phyloP scores from a whole-genome alignment of 805 yeast species.

The Candida oleophila region DNA sequence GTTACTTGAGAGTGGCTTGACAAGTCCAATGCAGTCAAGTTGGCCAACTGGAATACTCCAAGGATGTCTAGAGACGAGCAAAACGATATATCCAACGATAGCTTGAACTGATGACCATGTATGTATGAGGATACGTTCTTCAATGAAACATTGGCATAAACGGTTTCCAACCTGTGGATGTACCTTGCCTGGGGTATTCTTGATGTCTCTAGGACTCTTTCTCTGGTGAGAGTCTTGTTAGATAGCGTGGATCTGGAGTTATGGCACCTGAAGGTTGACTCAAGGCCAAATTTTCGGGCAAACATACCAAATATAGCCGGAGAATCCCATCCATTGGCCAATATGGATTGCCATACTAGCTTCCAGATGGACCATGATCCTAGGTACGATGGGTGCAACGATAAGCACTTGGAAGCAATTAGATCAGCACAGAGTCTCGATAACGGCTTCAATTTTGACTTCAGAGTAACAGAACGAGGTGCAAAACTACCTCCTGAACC shows the following conservation, averaged over 20 bases:
- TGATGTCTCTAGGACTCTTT: not conserved
- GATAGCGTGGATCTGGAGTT: not conserved
- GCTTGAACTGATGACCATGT: conserved; percentile 2
- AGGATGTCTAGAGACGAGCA: not conserved
- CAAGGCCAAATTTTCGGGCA: conserved; percentile 18
- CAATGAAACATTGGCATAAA: conserved; percentile 29
- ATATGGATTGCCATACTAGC: conserved; percentile 31
- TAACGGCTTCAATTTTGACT: not conserved
- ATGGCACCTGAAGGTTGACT: conserved; percentile 26
- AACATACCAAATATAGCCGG: conserved; percentile 28
- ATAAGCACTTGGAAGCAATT: conserved; percentile 27
- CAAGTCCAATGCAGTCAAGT: conserved; percentile 19
- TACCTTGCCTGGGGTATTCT: not conserved
- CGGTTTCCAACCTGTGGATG: conserved; percentile 34
- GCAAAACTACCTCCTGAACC: not conserved
- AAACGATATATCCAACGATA: not conserved
- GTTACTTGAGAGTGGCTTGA: conserved; percentile 25
- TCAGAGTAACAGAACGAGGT: no score
- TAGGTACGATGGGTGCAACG: conserved; percentile 15
- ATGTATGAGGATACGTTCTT: conserved; percentile 19
- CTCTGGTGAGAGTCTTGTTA: not conserved
- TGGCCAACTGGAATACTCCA: not conserved
- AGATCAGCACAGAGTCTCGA: not conserved
- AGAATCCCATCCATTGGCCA: conserved; percentile 26
- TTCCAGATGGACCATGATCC: conserved; percentile 30